Base-by-base conservation (phyloP, 352 stramenopile species). In the Thraustochytrium striatum region DNA sequence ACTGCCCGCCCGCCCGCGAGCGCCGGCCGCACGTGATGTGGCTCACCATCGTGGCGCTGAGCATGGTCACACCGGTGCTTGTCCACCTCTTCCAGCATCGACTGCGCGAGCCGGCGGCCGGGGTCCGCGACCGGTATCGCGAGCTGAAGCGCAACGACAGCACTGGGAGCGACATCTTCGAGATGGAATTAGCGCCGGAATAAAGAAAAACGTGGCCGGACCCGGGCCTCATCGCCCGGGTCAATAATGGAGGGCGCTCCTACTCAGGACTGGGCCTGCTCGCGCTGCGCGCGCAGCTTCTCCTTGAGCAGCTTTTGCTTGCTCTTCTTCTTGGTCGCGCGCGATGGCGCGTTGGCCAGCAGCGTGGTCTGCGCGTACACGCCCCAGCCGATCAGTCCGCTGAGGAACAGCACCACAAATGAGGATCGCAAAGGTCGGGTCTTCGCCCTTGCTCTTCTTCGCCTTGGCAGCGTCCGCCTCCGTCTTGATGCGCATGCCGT, bases 21-120 rank as follows among this genome's bases (percentile, higher is more conserved):
- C 19, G 55, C 53, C 16, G 75, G 33, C 52, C 52, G 57, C 69
- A 72, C 25, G 38, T 38, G 33, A 87, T 91, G 85, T 91, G 87
- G 87, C 70, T 88, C 13, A 87, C 90, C 38, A 87, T 91, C 61
- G 84, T 81, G 9, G 61, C 87, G 16, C 69, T 82, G 2, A 89
- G 86, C 16, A 82, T 86, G 32, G 61, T 82, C 38, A 85, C 81
- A 16, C 85, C 85, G 0, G 73, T 90, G 0, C 52, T 87, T 25
- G 78, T 89, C 33, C 85, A 82, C 11, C 57, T 87, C 19, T 83
- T 82, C 68, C 88, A 86, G 84, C 65, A 53, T 19, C 86, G 87
- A 57, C 83, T 88, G 55, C 44, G 65, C n/a, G 65, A 75, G 39
- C 65, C 65, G n/a, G 16, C 32, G 19, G n/a, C 19, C 21, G 30